Base-by-base conservation (phyloP, 345 rosid genomes). In the Hypericum perforatum region DNA sequence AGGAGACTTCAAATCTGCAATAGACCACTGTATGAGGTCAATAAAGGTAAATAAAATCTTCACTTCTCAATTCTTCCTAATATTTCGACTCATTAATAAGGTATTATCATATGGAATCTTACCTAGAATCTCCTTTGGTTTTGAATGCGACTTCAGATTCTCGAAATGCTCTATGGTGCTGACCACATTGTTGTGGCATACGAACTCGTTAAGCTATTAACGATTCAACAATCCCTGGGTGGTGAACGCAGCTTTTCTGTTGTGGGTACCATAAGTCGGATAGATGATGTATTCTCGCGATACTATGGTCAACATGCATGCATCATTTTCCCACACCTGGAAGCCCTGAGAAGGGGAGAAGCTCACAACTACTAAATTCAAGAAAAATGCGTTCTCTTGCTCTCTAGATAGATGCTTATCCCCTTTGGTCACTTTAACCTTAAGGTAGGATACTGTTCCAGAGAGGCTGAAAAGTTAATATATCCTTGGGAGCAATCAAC, bases 151-250 rank as follows among this genome's bases (percentile, higher is more conserved):
- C 44, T n/a, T 40, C 80, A 84, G 86, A 82, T 89, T 62, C 70
- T 86, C 53, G 81, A 76, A 72, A 76, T 43, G 70, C 77, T 89
- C 29, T 86, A 86, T 52, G 84, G 68, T 49, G 66, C 56, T 36
- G 65, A 71, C 68, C 88, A 82, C 65, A 76, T 86, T 14, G 90
- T 71, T 41, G 80, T 84, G 60, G 97, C 81, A 71, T 68, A 84
- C 57, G 97, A 89, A 67, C 70, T 86, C 68, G 78, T 77, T 58
- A 84, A 89, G 82, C 84, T 86, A 56, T 63, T 81, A 32, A 82
- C 86, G 40, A 75, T 89, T 67, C 75, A 78, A 63, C 71, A 75
- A 8, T 68, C 75, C 22, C n/a, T 67, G 70, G 78, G 65, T 36
- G 78, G 65, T 36, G 84, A 86, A 22, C 32, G 4, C 4, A 22